phyloP scores from a whole-genome alignment of 1,139 yeast genomes.

The Sugiyamaella castrensis region DNA sequence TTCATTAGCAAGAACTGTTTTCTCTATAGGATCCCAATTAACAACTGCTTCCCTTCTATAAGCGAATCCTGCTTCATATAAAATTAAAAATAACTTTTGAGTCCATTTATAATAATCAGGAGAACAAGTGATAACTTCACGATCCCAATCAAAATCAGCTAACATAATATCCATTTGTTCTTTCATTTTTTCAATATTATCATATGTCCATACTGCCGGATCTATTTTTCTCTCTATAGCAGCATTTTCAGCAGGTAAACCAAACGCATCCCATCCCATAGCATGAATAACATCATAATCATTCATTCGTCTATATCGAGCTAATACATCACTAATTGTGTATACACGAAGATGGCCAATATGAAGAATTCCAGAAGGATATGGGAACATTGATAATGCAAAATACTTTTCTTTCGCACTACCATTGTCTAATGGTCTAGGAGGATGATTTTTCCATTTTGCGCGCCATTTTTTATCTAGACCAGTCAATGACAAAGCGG shows the following conservation, averaged over 20 bases:
- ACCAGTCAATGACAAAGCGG: not conserved
- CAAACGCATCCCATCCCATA: slow-evolving; percentile 99
- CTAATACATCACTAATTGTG: slow-evolving; percentile 80
- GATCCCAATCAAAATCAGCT: slow-evolving; percentile 91
- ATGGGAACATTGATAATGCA: slow-evolving; percentile 87
- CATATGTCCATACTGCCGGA: slow-evolving; percentile 79
- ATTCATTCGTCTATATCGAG: slow-evolving; percentile 71
- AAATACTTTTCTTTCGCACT: slow-evolving; percentile 49
- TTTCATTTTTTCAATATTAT: slow-evolving; percentile 79
- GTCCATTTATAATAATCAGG: slow-evolving; percentile 93
- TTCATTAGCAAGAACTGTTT: slow-evolving; percentile 92
- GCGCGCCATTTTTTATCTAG: slow-evolving; percentile 36
- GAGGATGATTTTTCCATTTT: slow-evolving; percentile 29
- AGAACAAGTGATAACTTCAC: slow-evolving; percentile 82
- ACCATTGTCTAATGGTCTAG: slow-evolving; percentile 20
- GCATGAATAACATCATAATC: slow-evolving; percentile 87
- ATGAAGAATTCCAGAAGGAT: slow-evolving; percentile 89
- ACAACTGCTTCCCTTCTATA: slow-evolving; percentile 83
- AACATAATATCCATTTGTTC: slow-evolving; percentile 72
- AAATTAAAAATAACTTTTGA: slow-evolving; percentile 72
- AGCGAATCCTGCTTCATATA: slow-evolving; percentile 74
- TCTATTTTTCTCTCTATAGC: slow-evolving; percentile 81
- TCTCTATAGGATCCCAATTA: slow-evolving; percentile 96
- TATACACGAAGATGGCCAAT: slow-evolving; percentile 93
- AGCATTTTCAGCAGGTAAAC: slow-evolving; percentile 97